Conservation (phyloP, 352 stramenopile genomes). For the Phytophthora sp. region DNA sequence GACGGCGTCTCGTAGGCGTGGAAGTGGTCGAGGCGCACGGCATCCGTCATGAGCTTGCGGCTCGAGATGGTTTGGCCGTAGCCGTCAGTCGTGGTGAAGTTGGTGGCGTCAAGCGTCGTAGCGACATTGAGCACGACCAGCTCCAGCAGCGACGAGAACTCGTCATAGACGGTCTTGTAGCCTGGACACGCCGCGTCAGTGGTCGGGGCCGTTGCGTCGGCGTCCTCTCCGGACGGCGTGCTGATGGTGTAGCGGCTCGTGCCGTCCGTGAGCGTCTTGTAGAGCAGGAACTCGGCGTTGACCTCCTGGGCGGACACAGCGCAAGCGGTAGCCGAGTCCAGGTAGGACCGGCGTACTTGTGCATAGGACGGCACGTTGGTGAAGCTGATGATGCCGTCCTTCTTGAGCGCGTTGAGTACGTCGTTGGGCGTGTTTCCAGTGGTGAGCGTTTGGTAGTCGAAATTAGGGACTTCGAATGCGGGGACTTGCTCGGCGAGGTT, state of each 20-base stretch:
- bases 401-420: conserved; percentile 61
- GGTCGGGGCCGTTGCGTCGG: conserved; percentile 35
- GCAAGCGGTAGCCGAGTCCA: conserved; percentile 55
- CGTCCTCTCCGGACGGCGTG: conserved; percentile 48
- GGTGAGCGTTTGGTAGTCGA: conserved; percentile 57
- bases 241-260: conserved; percentile 79
- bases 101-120: conserved; percentile 48
- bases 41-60: conserved; percentile 61
- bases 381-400: conserved; percentile 73
- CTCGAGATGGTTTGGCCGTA: conserved; percentile 40
- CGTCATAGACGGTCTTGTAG: conserved; percentile 44
- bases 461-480: conserved; percentile 54
- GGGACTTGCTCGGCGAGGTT: conserved; percentile 36
- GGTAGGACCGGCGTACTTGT: conserved; percentile 47
- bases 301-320: conserved; percentile 42
- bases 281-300: conserved; percentile 50
- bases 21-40: conserved; percentile 67
- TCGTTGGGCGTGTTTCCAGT: conserved; percentile 37
- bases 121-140: conserved; percentile 52
- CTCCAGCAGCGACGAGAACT: conserved; percentile 56
- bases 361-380: conserved; percentile 65
- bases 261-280: conserved; percentile 67
- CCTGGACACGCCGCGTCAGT: conserved; percentile 45
- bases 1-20: conserved; percentile 58
- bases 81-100: conserved; percentile 51